A percentile compares a stretch with the other conserved stretches of the same genome.
These are phyloP conservation scores for Boletellus emodensis DNA, from an alignment of 768 basidiomycete genomes.

Conservation along the genomic window DNA sequence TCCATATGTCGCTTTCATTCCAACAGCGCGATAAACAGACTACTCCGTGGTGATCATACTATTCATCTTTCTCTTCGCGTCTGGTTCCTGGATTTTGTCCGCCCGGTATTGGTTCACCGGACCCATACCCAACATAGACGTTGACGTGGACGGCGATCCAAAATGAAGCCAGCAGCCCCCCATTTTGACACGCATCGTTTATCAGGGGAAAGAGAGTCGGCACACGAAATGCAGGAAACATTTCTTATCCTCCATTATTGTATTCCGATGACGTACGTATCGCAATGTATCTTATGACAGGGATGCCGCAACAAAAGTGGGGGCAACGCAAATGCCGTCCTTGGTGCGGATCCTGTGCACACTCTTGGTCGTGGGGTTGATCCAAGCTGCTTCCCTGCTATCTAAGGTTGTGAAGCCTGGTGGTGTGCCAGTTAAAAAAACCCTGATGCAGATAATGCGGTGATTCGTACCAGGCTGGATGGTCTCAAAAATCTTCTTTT, in stretches of 20 bases:
- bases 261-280: constrained; percentile 3
- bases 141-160: constrained; percentile 1
- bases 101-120: constrained; percentile 35
- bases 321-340: constrained; percentile 75
- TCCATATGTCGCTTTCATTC: background rate
- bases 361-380: constrained; percentile 74
- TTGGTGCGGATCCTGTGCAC: constrained; percentile 85
- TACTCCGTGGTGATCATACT: constrained; percentile 29
- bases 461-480: constrained; percentile 73
- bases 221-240: background rate
- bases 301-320: constrained; percentile 84
- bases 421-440: constrained; percentile 1
- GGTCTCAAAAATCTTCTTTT: constrained; percentile 98
- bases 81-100: constrained; percentile 32
- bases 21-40: constrained; percentile 7
- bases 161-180: background rate
- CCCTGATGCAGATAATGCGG: background rate
- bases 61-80: constrained; percentile 29
- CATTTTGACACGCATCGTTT: background rate
- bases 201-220: background rate
- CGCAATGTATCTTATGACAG: constrained; percentile 57
- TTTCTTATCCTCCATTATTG: background rate
- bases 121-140: constrained; percentile 30
- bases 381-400: constrained; percentile 78
- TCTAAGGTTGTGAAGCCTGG: constrained; percentile 87